phyloP scores from a whole-genome alignment of 2,329 filamentous ascomycete genomes.

The Stagonosporopsis rhizophila region DNA sequence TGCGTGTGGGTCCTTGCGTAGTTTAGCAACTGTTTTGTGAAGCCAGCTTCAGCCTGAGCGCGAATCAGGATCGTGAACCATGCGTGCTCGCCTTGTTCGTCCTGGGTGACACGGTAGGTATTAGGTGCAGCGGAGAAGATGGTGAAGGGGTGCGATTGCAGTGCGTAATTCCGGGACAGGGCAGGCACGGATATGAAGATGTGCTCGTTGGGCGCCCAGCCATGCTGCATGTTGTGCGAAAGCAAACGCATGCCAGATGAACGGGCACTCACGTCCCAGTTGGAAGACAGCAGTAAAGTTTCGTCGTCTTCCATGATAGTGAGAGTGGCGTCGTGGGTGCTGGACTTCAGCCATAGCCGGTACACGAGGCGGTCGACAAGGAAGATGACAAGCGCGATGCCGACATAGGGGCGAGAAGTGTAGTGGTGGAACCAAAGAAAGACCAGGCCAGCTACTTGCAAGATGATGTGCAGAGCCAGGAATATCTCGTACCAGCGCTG shows the following conservation, averaged over 20 bases:
- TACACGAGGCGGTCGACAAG: slow-evolving; percentile 65
- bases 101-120: slow-evolving; percentile 31
- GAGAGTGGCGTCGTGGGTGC: slow-evolving; percentile 58
- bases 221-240: slow-evolving; percentile 52
- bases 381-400: slow-evolving; percentile 63
- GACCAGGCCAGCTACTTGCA: slow-evolving; percentile 63
- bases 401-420: slow-evolving; percentile 61
- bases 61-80: slow-evolving; percentile 67
- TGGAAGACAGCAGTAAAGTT: slow-evolving; percentile 60
- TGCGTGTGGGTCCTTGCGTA: slow-evolving; percentile 57
- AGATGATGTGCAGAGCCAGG: slow-evolving; percentile 63
- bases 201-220: slow-evolving; percentile 69
- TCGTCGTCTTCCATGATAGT: slow-evolving; percentile 63
- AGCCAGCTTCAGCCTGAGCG: slow-evolving; percentile 60
- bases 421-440: slow-evolving; percentile 68
- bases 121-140: slow-evolving; percentile 66
- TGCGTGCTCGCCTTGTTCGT: slow-evolving; percentile 50
- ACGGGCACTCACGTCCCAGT: slow-evolving; percentile 48
- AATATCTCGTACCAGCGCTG: slow-evolving; percentile 70
- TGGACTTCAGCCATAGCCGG: slow-evolving; percentile 61
- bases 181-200: slow-evolving; percentile 67
- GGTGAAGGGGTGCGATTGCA: slow-evolving; percentile 72
- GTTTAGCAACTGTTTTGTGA: slow-evolving; percentile 63
- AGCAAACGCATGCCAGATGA: slow-evolving; percentile 15
- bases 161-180: slow-evolving; percentile 59